Evolutionary conservation across 352 stramenopile genomes (phyloP), one percentile per base, ranked within the genome.

Genomic region (Globisporangium okanoganense): DNA sequence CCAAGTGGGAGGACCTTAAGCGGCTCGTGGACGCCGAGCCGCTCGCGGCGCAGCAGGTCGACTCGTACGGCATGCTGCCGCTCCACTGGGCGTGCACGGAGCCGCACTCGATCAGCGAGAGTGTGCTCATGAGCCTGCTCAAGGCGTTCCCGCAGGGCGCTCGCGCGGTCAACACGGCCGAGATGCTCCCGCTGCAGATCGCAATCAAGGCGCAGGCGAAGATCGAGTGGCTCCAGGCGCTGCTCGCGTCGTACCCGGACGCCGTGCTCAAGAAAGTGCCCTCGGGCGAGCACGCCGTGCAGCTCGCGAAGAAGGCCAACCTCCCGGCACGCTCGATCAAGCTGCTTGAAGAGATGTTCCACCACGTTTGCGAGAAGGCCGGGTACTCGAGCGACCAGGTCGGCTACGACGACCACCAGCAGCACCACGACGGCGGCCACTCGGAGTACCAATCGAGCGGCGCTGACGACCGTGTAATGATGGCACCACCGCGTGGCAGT

Each of bases 71-170:
- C 45, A 95, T 95, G 86, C 68, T 95, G 57, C 86, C 86, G 50
- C 78, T 95, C 44, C 86, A 95, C 62, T 95, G 86, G 86, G 84
- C 86, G 13, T 95, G 86, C 65, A 95, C 86, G 0, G 86, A 95
- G 67, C 80, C 82, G 5, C 78, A 90, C 52, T 81, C 84, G 24
- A 85, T 93, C 56, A 75, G 82, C 50, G 82, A 92, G 53, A 64
- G 62, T 40, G 78, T 94, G 61, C 72, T 95, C 27, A 73, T 94
- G 62, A 72, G 80, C 22, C 65, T 95, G 47, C 73, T 94, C 53
- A 94, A 95, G 69, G 84, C 86, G 27, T 91, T 76, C 53, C 86
- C 86, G 25, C 65, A 77, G 12, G 86, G 84, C 20, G 84, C 84
- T 43, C 78, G 77, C 29, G 64, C 76, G 9, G 67, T 71, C 31